These are phyloP conservation scores for Starmerella gropengiesseri DNA, from an alignment of 805 yeast species.

Conservation along the genomic window DNA sequence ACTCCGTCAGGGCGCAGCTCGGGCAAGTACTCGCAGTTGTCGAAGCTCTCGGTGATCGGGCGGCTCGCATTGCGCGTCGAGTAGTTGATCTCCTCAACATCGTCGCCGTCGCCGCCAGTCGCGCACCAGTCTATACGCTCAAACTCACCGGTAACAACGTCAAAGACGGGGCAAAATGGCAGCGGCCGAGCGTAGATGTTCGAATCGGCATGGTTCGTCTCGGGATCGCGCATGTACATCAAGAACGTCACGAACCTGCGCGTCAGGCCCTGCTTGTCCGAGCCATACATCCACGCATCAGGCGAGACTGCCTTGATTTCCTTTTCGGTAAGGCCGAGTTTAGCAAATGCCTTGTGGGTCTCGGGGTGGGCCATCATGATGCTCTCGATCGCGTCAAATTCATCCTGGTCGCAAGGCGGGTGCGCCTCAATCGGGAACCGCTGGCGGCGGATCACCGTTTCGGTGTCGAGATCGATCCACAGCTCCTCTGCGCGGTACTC, in stretches of 20 bases:
- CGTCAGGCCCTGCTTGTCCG: constrained; percentile 36
- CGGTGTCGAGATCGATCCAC: constrained; percentile 51
- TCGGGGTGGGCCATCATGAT: constrained; percentile 66
- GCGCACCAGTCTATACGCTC: constrained; percentile 67
- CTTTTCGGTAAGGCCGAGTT: constrained; percentile 43
- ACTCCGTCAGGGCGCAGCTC: constrained; percentile 47
- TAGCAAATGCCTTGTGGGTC: constrained; percentile 75
- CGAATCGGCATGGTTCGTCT: constrained; percentile 32
- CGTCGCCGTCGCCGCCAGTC: constrained; percentile 59
- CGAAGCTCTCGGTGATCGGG: constrained; percentile 47
- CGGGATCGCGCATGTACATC: constrained; percentile 64
- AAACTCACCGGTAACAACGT: constrained; percentile 47
- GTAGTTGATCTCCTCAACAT: constrained; percentile 43
- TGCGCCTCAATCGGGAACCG: constrained; percentile 49
- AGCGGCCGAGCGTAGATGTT: constrained; percentile 64
- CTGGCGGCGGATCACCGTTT: constrained; percentile 49
- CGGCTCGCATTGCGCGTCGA: constrained; percentile 43
- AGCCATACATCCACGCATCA: constrained; percentile 66
- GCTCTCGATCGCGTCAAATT: constrained; percentile 15
- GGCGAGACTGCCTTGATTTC: constrained; percentile 21
- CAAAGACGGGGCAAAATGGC: constrained; percentile 64
- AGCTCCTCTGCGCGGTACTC: constrained; percentile 51
- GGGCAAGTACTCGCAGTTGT: constrained; percentile 62
- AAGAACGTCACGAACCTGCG: constrained; percentile 49
- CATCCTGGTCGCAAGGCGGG: constrained; percentile 61